A percentile compares a stretch with the other conserved stretches of the same genome.
Evolutionary conservation across 169 alveolate species (phyloP).

Genomic region (Ichthyophthirius multifiliis): DNA sequence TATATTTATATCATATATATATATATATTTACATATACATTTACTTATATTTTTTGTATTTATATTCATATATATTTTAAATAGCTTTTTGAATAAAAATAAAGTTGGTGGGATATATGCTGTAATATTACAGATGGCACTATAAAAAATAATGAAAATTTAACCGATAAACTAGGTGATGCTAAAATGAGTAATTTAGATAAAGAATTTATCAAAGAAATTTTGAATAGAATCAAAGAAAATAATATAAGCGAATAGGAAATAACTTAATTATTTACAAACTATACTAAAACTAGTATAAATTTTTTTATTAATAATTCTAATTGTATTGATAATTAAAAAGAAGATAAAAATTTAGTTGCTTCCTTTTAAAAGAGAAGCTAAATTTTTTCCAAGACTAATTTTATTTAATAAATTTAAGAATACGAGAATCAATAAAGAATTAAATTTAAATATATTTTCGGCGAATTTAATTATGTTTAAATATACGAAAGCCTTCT

Average conservation of each 20-base stretch:
- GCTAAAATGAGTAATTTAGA: neutral
- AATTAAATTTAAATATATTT: neutral
- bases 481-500: neutral
- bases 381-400: neutral
- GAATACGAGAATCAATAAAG: neutral
- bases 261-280: neutral
- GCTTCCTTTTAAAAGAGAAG: neutral
- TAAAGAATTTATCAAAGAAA: neutral
- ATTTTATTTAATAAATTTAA: neutral
- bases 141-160: neutral
- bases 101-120: conserved; percentile 5
- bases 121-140: neutral
- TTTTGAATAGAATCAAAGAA: neutral
- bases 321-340: neutral
- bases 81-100: neutral
- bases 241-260: neutral
- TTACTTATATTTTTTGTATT: too few relatives aligned
- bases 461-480: neutral
- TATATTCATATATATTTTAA: too few relatives aligned
- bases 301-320: neutral
- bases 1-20: too few relatives aligned
- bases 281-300: neutral
- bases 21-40: too few relatives aligned
- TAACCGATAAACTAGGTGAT: neutral
- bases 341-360: neutral